A percentile compares a stretch with the other conserved stretches of the same genome.
These are phyloP conservation scores for Hyparrhenia diplandra DNA, from an alignment of 176 grass and related monocot genomes.

Conservation along the genomic window DNA sequence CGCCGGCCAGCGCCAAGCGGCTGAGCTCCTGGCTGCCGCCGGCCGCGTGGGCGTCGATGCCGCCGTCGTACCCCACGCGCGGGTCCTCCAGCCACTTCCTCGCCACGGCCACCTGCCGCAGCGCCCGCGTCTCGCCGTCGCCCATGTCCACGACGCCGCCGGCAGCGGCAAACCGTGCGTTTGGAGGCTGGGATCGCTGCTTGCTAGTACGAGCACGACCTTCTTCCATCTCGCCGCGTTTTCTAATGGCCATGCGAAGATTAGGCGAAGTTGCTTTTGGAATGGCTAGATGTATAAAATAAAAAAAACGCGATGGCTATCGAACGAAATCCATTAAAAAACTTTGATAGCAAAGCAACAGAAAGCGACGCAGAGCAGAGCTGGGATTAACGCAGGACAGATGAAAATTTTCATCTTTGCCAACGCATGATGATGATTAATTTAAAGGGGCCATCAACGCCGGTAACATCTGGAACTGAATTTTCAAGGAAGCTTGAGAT, in stretches of 20 bases:
- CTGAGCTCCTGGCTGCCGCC: slow-evolving; percentile 23
- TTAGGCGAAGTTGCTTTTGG: neutral
- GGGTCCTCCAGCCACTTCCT: slow-evolving; percentile 21
- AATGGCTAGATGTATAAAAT: no score
- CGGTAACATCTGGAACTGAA: neutral
- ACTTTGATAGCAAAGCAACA: neutral
- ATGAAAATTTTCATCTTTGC: neutral
- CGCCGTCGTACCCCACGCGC: neutral
- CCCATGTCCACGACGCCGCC: neutral
- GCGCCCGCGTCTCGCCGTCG: neutral
- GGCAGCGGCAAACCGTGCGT: neutral
- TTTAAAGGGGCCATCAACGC: neutral
- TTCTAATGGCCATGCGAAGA: neutral
- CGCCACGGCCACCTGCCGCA: neutral
- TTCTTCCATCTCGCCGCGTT: neutral
- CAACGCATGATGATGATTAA: neutral
- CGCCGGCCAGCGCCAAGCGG: slow-evolving; percentile 21
- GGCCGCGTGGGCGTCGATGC: neutral
- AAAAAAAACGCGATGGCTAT: neutral
- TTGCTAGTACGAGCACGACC: neutral
- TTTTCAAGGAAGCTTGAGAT: neutral
- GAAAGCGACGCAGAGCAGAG: neutral
- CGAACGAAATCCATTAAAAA: neutral
- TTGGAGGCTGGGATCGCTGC: neutral
- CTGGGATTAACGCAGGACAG: neutral